Evolutionary conservation across 352 stramenopile species (phyloP).

Genomic region (Pythium periplocum): DNA sequence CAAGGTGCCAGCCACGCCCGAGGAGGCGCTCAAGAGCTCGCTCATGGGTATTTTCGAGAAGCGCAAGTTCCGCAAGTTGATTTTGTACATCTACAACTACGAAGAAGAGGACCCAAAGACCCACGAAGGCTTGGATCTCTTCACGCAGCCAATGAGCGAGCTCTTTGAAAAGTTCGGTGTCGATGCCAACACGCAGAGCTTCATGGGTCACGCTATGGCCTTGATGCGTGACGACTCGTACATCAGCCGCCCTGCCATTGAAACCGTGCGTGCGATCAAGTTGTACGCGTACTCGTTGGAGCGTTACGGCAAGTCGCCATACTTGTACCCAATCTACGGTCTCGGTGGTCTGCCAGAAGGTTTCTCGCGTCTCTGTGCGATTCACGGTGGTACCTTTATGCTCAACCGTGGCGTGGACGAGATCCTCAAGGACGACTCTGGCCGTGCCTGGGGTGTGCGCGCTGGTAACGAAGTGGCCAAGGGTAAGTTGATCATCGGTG

Average conservation of each 20-base stretch:
- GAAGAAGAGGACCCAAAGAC: slow-evolving; percentile 90
- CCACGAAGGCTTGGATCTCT: slow-evolving; percentile 91
- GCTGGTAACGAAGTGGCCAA: slow-evolving; percentile 94
- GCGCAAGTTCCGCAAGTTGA: slow-evolving; percentile 97
- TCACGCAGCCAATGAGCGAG: slow-evolving; percentile 95
- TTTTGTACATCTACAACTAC: slow-evolving; percentile 97
- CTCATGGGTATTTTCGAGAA: slow-evolving; percentile 99
- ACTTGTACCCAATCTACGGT: slow-evolving; percentile 99
- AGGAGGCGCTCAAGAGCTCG: slow-evolving; percentile 94
- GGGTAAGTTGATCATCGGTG: slow-evolving; percentile 96
- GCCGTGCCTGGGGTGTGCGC: slow-evolving; percentile 91
- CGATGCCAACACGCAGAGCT: slow-evolving; percentile 97
- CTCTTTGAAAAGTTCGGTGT: slow-evolving; percentile 98
- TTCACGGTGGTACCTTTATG: slow-evolving; percentile 99
- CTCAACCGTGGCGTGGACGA: slow-evolving; percentile 95
- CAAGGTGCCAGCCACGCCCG: slow-evolving; percentile 96
- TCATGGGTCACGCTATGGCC: slow-evolving; percentile 99
- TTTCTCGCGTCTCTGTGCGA: slow-evolving; percentile 98
- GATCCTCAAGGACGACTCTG: slow-evolving; percentile 91
- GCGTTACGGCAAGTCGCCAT: slow-evolving; percentile 95
- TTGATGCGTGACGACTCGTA: slow-evolving; percentile 93
- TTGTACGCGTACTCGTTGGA: slow-evolving; percentile 98
- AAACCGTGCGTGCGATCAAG: slow-evolving; percentile 95
- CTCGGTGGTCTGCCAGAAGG: slow-evolving; percentile 97
- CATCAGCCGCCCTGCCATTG: slow-evolving; percentile 81